Conservation (phyloP, 495 filamentous ascomycete species). For the Penicillium argentinense region DNA sequence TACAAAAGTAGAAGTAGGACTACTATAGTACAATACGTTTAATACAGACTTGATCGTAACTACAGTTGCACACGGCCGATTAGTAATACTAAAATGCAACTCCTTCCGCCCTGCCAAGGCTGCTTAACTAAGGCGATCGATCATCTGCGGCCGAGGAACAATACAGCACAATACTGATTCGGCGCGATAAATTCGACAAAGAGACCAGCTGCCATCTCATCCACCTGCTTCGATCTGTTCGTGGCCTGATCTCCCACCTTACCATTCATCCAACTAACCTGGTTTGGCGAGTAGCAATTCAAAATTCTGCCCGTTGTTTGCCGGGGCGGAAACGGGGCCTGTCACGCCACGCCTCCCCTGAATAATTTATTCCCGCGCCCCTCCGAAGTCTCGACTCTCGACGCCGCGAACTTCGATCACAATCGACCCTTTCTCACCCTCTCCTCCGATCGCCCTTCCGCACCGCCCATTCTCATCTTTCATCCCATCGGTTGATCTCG, state of each 20-base stretch:
- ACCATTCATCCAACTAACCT: neutral
- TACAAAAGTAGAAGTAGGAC: too few species aligned
- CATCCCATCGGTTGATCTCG: neutral
- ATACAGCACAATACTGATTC: too few species aligned
- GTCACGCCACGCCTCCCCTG: conserved; percentile 28
- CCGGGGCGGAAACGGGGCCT: conserved; percentile 12
- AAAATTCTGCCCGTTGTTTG: conserved; percentile 13
- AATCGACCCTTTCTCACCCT: neutral
- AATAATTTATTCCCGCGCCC: conserved; percentile 16
- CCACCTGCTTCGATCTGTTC: neutral
- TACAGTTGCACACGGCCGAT: too few species aligned
- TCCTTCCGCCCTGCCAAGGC: too few species aligned
- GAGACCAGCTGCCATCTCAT: neutral
- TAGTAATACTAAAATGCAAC: too few species aligned
- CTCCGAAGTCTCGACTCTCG: conserved; percentile 5
- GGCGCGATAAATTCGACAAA: too few species aligned
- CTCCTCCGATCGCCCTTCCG: neutral
- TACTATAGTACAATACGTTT: too few species aligned
- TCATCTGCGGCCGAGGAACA: too few species aligned
- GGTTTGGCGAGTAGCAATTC: neutral
- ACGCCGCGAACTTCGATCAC: neutral
- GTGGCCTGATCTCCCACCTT: conserved; percentile 6
- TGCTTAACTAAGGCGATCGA: too few species aligned
- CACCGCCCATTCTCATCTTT: neutral
- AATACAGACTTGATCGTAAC: too few species aligned